Percentiles rank a stretch among this genome's conserved stretches.
phyloP scores from a whole-genome alignment of 192 early-diverging fungal genomes.

The Rhizophagus clarus region DNA sequence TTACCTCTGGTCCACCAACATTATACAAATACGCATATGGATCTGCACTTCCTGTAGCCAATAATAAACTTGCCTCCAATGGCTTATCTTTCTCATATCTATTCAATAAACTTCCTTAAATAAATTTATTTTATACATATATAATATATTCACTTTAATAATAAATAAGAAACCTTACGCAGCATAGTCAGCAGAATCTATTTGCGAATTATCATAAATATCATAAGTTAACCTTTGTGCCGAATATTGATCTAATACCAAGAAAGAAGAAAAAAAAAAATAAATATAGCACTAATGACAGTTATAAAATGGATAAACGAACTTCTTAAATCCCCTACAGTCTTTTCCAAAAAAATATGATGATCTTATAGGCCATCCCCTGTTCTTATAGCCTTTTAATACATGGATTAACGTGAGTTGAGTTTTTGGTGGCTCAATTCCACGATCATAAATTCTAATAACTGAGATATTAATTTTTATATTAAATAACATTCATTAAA shows the following conservation, averaged over 20 bases:
- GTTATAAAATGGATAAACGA: not conserved
- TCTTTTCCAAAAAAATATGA: constrained; percentile 76
- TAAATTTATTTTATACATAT: too few species aligned
- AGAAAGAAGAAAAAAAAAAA: not conserved
- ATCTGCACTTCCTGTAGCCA: constrained; percentile 84
- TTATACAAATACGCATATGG: constrained; percentile 81
- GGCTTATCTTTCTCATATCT: constrained; percentile 48
- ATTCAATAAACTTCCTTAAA: constrained; percentile 2
- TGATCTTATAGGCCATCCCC: constrained; percentile 94
- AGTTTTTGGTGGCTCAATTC: constrained; percentile 74
- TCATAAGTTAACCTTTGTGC: constrained; percentile 30
- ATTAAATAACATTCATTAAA: not conserved
- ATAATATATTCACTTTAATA: not conserved
- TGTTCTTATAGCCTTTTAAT: constrained; percentile 90
- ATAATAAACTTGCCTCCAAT: constrained; percentile 58
- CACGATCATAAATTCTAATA: constrained; percentile 89
- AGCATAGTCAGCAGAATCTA: constrained; percentile 29
- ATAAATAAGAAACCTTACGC: not conserved
- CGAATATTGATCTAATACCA: constrained; percentile 14
- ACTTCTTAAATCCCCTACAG: constrained; percentile 47
- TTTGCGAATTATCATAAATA: constrained; percentile 42
- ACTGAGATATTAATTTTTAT: constrained; percentile 48
- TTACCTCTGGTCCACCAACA: constrained; percentile 52
- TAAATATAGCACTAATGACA: not conserved
- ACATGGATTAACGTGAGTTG: constrained; percentile 72